Conservation (phyloP, 805 yeast species). For the Candida dendrica region DNA sequence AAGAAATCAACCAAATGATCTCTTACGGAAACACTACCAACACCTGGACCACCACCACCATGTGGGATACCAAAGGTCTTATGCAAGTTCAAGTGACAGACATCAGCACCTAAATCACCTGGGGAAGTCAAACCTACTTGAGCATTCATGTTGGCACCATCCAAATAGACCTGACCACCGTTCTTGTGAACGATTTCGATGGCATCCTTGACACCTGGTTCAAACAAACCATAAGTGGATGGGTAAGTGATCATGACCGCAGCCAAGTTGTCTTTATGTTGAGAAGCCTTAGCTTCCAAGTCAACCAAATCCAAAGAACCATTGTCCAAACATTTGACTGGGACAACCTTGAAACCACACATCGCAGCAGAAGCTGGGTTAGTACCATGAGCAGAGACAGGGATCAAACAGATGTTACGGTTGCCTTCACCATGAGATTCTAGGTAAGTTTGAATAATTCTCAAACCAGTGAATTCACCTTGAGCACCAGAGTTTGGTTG, state of each 20-base stretch:
- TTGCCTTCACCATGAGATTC: slow-evolving; percentile 60
- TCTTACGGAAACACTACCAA: slow-evolving; percentile 94
- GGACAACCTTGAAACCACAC: slow-evolving; percentile 91
- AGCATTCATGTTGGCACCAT: slow-evolving; percentile 99
- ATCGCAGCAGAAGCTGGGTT: slow-evolving; percentile 98
- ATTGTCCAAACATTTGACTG: slow-evolving; percentile 77
- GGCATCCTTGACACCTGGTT: slow-evolving; percentile 81
- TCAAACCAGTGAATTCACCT: slow-evolving; percentile 93
- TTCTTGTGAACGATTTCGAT: slow-evolving; percentile 74
- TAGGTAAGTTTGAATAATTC: slow-evolving; percentile 76
- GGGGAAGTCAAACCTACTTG: slow-evolving; percentile 97
- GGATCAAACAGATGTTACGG: slow-evolving; percentile 86
- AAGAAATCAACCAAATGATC: slow-evolving; percentile 71
- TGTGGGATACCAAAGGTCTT: slow-evolving; percentile 97
- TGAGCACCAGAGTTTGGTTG: slow-evolving; percentile 99
- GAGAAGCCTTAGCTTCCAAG: slow-evolving; percentile 61
- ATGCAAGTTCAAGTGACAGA: slow-evolving; percentile 93
- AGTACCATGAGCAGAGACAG: slow-evolving; percentile 97
- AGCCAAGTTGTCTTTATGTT: slow-evolving; percentile 66
- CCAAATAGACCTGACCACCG: slow-evolving; percentile 96
- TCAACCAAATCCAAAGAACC: slow-evolving; percentile 86
- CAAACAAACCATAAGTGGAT: slow-evolving; percentile 93
- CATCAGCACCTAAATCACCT: slow-evolving; percentile 97
- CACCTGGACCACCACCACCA: slow-evolving; percentile 99
- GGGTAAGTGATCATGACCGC: slow-evolving; percentile 97